phyloP scores from a whole-genome alignment of 306 rosid genomes.

The Calophaca sinica region DNA sequence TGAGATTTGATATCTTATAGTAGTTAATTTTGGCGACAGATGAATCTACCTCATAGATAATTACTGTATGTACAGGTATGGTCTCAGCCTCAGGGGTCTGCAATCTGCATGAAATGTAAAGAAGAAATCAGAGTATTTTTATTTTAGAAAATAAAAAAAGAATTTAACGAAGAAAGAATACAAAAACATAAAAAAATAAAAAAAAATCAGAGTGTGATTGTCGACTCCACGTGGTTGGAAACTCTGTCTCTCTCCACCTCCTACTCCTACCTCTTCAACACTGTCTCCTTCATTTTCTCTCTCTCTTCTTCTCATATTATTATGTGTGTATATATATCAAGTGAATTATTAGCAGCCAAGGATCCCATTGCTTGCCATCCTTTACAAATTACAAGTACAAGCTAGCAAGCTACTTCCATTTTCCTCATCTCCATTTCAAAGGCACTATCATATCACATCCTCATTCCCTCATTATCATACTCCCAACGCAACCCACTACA shows the following conservation, averaged over 20 bases:
- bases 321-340: constrained; percentile 40
- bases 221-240: constrained; percentile 57
- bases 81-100: too few species aligned
- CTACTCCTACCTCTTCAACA: constrained; percentile 8
- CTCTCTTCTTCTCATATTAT: constrained; percentile 19
- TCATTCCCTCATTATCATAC: background rate
- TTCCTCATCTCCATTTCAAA: constrained; percentile 13
- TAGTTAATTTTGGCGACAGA: too few species aligned
- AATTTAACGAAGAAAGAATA: background rate
- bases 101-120: too few species aligned
- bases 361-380: constrained; percentile 38
- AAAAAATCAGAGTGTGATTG: constrained; percentile 35
- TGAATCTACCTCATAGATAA: too few species aligned
- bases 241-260: constrained; percentile 25
- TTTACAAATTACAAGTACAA: constrained; percentile 18
- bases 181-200: background rate
- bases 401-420: constrained; percentile 1
- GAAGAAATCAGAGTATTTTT: too few species aligned
- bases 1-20: too few species aligned
- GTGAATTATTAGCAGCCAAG: constrained; percentile 10
- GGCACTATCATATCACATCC: background rate
- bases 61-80: too few species aligned
- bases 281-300: constrained; percentile 27
- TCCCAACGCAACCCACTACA: constrained; percentile 16
- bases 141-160: background rate